Conservation (phyloP, 2,329 filamentous ascomycete genomes). For the Monosporascus sp. region DNA sequence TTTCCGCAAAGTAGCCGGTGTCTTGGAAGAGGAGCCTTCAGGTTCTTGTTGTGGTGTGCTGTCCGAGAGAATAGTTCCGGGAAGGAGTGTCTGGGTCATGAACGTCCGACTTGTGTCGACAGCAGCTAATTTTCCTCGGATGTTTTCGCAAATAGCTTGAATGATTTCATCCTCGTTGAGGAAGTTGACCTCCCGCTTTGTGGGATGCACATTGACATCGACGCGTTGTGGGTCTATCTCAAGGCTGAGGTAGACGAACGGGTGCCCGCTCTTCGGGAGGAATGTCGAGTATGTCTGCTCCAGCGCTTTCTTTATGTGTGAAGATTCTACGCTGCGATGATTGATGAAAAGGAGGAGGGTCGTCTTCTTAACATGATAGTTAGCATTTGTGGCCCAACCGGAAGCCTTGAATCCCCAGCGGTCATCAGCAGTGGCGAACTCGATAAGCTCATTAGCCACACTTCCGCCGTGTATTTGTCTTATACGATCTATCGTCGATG, state of each 20-base stretch:
- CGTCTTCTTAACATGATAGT: constrained; percentile 89
- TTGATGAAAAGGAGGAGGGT: constrained; percentile 92
- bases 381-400: constrained; percentile 85
- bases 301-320: constrained; percentile 78
- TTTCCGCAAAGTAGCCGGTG: constrained; percentile 31
- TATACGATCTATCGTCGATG: constrained; percentile 74
- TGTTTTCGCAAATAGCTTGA: constrained; percentile 74
- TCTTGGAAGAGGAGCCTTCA: constrained; percentile 26
- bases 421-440: constrained; percentile 65
- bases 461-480: constrained; percentile 80
- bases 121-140: constrained; percentile 71
- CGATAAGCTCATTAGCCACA: constrained; percentile 83
- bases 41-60: constrained; percentile 19
- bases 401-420: constrained; percentile 80
- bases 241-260: constrained; percentile 86
- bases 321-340: constrained; percentile 87
- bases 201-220: constrained; percentile 96
- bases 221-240: constrained; percentile 89
- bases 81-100: constrained; percentile 84
- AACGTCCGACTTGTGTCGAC: constrained; percentile 95
- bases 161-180: constrained; percentile 96
- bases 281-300: constrained; percentile 87
- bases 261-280: constrained; percentile 88
- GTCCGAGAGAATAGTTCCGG: constrained; percentile 47
- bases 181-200: constrained; percentile 95